phyloP scores from a whole-genome alignment of 768 basidiomycete genomes.

The Tricholoma terreum region DNA sequence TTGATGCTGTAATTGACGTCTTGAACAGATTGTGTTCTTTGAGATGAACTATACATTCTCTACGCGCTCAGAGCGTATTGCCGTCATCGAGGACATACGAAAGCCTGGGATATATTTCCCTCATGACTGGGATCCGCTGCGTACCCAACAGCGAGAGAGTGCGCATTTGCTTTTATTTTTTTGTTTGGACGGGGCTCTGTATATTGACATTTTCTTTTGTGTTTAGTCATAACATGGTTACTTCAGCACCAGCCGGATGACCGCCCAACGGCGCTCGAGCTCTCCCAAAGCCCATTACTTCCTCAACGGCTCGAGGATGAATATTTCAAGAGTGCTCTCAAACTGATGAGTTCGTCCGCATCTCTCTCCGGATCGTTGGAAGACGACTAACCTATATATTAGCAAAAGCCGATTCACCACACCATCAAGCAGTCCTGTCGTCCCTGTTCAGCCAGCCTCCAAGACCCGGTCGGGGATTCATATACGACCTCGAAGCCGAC shows the following conservation, averaged over 20 bases:
- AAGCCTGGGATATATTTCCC: slow-evolving; percentile 77
- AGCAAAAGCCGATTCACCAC: slow-evolving; percentile 81
- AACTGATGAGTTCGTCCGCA: slow-evolving; percentile 61
- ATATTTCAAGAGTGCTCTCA: slow-evolving; percentile 76
- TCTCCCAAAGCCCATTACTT: slow-evolving; percentile 74
- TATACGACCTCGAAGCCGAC: slow-evolving; percentile 73
- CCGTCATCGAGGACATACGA: slow-evolving; percentile 76
- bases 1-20: neutral
- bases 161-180: slow-evolving; percentile 21
- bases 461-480: slow-evolving; percentile 58
- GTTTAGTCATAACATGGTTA: slow-evolving; percentile 71
- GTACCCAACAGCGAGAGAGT: slow-evolving; percentile 69
- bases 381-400: neutral
- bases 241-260: slow-evolving; percentile 77
- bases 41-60: slow-evolving; percentile 91
- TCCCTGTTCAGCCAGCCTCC: slow-evolving; percentile 75
- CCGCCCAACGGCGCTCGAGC: slow-evolving; percentile 78
- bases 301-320: slow-evolving; percentile 81
- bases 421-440: slow-evolving; percentile 74
- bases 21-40: slow-evolving; percentile 83
- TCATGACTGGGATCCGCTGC: slow-evolving; percentile 60
- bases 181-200: neutral
- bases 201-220: neutral
- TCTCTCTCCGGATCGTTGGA: neutral
- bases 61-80: slow-evolving; percentile 81